phyloP scores from a whole-genome alignment of 495 filamentous ascomycete species.

The Friedmanniomyces endolithicus region DNA sequence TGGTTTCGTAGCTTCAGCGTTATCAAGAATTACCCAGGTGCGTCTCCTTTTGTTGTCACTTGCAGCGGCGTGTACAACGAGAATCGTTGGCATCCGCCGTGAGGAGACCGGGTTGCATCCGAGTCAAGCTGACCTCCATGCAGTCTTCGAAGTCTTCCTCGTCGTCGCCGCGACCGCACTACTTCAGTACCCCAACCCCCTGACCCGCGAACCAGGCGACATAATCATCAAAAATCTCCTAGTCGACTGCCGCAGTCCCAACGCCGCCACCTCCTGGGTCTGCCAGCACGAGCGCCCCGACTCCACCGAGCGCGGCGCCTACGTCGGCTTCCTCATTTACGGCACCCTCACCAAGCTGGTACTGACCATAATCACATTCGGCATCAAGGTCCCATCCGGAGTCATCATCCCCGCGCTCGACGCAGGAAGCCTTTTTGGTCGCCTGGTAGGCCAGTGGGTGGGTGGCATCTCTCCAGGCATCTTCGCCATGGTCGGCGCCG shows the following conservation, averaged over 20 bases:
- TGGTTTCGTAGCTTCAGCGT: slow-evolving; percentile 39
- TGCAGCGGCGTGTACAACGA: too few relatives aligned
- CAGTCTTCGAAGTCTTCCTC: slow-evolving; percentile 40
- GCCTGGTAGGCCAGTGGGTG: slow-evolving; percentile 41
- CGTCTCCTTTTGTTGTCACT: neutral
- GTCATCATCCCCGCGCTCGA: slow-evolving; percentile 49
- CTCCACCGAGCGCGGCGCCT: slow-evolving; percentile 19
- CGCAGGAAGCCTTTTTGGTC: slow-evolving; percentile 44
- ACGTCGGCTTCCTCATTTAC: slow-evolving; percentile 40
- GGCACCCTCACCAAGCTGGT: slow-evolving; percentile 42
- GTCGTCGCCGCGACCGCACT: slow-evolving; percentile 41
- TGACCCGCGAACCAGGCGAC: slow-evolving; percentile 42
- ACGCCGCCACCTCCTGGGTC: slow-evolving; percentile 32
- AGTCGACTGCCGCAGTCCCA: slow-evolving; percentile 37
- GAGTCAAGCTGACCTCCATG: slow-evolving; percentile 23
- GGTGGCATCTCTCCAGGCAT: slow-evolving; percentile 41
- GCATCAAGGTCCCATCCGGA: slow-evolving; percentile 46
- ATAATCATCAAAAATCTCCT: slow-evolving; percentile 42
- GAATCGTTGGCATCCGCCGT: too few relatives aligned
- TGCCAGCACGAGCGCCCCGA: slow-evolving; percentile 35
- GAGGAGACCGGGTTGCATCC: too few relatives aligned
- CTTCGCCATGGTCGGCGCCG: slow-evolving; percentile 50
- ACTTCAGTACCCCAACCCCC: slow-evolving; percentile 44
- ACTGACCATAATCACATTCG: slow-evolving; percentile 45
- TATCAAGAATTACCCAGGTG: slow-evolving; percentile 34